Percentiles rank a stretch among this genome's conserved stretches.
Conservation (phyloP, 2,329 filamentous ascomycete genomes). For the Dendrostoma leiphaemia region DNA sequence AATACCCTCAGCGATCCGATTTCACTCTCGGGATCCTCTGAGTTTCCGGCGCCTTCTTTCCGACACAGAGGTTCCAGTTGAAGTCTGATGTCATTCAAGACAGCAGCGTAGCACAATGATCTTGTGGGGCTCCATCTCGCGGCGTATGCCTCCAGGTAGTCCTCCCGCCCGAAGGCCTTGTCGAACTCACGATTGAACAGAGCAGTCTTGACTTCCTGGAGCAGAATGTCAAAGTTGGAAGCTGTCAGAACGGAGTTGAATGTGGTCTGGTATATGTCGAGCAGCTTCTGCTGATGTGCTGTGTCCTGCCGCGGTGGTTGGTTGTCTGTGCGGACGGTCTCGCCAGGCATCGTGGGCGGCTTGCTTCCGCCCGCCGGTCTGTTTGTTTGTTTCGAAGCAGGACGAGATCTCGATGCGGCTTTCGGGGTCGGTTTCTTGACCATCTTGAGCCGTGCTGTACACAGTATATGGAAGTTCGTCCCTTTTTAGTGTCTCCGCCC, state of each 20-base stretch:
- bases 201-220: conserved; percentile 83
- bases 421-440: background rate
- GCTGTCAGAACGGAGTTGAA: conserved; percentile 53
- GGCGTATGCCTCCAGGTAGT: conserved; percentile 79
- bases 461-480: too few species aligned
- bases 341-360: background rate
- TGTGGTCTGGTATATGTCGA: conserved; percentile 70
- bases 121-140: conserved; percentile 87
- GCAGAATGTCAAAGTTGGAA: conserved; percentile 46
- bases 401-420: background rate
- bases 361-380: background rate
- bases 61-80: conserved; percentile 28
- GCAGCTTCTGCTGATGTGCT: conserved; percentile 34
- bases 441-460: background rate
- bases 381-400: background rate
- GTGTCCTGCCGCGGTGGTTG: background rate
- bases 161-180: conserved; percentile 70
- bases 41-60: background rate
- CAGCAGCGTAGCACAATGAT: conserved; percentile 73
- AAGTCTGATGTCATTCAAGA: conserved; percentile 40
- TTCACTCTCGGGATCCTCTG: background rate
- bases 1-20: conserved; percentile 36
- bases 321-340: background rate
- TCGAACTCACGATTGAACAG: conserved; percentile 85
- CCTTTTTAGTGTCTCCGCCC: background rate